phyloP scores from a whole-genome alignment of 768 basidiomycete species.

The Pleurotus cornucopiae region DNA sequence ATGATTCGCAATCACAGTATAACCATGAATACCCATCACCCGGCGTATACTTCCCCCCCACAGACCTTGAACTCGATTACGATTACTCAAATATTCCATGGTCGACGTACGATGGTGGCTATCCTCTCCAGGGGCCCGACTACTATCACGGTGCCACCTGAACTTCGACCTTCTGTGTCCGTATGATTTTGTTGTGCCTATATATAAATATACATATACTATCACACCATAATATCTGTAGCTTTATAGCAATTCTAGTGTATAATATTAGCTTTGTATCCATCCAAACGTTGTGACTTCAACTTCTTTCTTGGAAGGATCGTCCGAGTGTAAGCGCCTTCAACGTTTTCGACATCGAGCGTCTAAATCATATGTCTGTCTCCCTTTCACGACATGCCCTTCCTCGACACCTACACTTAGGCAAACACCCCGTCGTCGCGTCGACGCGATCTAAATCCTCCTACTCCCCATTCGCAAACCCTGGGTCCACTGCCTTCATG shows the following conservation, averaged over 20 bases:
- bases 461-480: constrained; percentile 18
- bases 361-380: neutral
- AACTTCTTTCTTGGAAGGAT: too few species aligned
- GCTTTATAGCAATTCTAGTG: neutral
- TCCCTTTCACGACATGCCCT: neutral
- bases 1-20: neutral
- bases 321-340: too few species aligned
- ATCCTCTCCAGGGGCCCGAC: neutral
- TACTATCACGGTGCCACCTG: neutral
- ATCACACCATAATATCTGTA: too few species aligned
- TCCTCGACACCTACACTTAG: too few species aligned
- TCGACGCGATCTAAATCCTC: neutral
- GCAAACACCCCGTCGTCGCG: too few species aligned
- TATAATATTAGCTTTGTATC: neutral
- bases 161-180: neutral
- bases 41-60: neutral
- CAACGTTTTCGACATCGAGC: neutral
- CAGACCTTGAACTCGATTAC: neutral
- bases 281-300: too few species aligned
- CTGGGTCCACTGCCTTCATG: constrained; percentile 31
- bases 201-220: too few species aligned
- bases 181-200: too few species aligned
- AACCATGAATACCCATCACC: neutral
- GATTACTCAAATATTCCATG: neutral
- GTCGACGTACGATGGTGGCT: neutral